Evolutionary conservation across 768 basidiomycete genomes (phyloP).

Genomic region (Antrodiella citrinella): DNA sequence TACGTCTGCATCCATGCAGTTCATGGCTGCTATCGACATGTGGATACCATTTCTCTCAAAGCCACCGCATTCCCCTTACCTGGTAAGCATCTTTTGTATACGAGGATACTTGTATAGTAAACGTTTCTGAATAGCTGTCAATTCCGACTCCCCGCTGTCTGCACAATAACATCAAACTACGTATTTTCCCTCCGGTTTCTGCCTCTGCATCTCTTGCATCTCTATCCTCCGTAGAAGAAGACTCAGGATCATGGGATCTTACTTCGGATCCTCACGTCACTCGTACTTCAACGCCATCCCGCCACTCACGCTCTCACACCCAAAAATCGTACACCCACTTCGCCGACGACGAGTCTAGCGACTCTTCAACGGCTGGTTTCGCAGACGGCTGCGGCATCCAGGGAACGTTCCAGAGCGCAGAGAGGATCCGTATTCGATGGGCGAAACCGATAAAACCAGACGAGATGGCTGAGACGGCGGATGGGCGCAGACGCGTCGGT

Average conservation of each 20-base stretch:
- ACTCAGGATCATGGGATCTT: constrained; percentile 62
- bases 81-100: constrained; percentile 34
- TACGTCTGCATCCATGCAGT: constrained; percentile 43
- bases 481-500: constrained; percentile 60
- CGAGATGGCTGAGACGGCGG: constrained; percentile 32
- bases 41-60: constrained; percentile 60
- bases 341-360: constrained; percentile 78
- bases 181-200: constrained; percentile 58
- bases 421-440: constrained; percentile 72
- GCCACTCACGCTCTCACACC: constrained; percentile 36
- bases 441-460: constrained; percentile 51
- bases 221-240: constrained; percentile 68
- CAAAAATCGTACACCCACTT: constrained; percentile 59
- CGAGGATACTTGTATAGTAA: too few relatives aligned
- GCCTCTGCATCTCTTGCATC: constrained; percentile 56
- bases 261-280: constrained; percentile 72
- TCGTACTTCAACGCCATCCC: constrained; percentile 30
- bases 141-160: constrained; percentile 74
- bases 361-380: constrained; percentile 50
- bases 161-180: constrained; percentile 65
- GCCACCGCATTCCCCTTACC: constrained; percentile 68
- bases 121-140: constrained; percentile 43
- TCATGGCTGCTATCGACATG: constrained; percentile 77
- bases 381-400: constrained; percentile 61
- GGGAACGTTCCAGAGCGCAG: constrained; percentile 72